phyloP scores from a whole-genome alignment of 2,329 filamentous ascomycete genomes.

The Ophiocordyceps robertsii region DNA sequence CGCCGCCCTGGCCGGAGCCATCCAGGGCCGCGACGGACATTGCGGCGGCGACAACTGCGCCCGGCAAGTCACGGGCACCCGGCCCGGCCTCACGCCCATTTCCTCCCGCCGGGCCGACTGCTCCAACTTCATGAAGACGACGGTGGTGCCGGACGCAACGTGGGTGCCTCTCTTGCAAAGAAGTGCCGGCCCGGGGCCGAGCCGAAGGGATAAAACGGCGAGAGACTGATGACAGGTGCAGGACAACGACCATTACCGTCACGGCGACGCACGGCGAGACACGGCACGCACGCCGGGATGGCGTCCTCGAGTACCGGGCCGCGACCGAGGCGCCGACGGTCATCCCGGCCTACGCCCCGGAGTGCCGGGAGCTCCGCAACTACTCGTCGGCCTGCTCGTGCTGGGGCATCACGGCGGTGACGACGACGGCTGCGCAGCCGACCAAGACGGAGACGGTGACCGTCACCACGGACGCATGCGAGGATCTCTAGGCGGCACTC shows the following conservation, averaged over 20 bases:
- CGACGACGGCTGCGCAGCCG: conserved; percentile 22
- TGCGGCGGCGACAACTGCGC: conserved; percentile 30
- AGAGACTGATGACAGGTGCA: conserved; percentile 1
- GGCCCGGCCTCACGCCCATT: conserved; percentile 19
- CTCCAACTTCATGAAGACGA: conserved; percentile 24
- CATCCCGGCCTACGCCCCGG: conserved; percentile 26
- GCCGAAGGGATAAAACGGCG: not conserved
- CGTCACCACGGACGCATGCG: conserved; percentile 26
- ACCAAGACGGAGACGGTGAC: conserved; percentile 28
- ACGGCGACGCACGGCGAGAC: conserved; percentile 19
- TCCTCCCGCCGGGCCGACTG: conserved; percentile 24
- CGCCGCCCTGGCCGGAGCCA: conserved; percentile 19
- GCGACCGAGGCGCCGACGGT: conserved; percentile 17
- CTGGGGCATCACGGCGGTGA: conserved; percentile 27
- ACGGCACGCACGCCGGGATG: conserved; percentile 14
- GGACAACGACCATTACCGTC: conserved; percentile 24
- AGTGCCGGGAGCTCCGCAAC: conserved; percentile 17
- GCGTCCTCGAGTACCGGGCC: conserved; percentile 13
- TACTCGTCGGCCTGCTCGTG: conserved; percentile 31
- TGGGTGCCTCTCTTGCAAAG: conserved; percentile 11
- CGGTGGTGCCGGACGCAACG: conserved; percentile 25
- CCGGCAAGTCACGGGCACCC: conserved; percentile 30
- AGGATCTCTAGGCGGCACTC: conserved; percentile 14
- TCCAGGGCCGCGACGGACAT: conserved; percentile 21
- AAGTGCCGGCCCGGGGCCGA: too few species aligned